phyloP scores from a whole-genome alignment of 208 protist species.

The Porcisia deanei region DNA sequence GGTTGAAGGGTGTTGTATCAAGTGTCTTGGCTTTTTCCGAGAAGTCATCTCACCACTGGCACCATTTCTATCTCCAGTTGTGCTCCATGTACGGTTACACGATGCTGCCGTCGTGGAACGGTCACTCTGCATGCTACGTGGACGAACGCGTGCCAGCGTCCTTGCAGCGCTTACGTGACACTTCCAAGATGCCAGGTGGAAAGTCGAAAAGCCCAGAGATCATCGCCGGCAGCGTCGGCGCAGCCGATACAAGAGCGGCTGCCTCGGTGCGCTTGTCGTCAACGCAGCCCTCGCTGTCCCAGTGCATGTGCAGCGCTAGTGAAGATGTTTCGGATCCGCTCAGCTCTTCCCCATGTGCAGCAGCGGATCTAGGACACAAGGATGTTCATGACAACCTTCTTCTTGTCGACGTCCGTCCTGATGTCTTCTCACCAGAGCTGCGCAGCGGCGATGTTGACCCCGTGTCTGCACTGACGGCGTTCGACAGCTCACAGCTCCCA shows the following conservation, averaged over 20 bases:
- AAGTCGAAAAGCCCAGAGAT: neutral
- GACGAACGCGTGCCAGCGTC: slow-evolving; percentile 34
- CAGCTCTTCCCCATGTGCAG: neutral
- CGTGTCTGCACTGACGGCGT: slow-evolving; percentile 17
- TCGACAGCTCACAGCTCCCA: slow-evolving; percentile 34
- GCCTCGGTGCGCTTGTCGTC: neutral
- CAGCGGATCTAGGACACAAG: neutral
- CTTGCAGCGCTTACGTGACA: neutral
- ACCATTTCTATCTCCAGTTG: slow-evolving; percentile 51
- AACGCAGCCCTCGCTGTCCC: neutral
- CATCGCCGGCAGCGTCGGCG: neutral
- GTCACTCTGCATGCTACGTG: slow-evolving; percentile 24
- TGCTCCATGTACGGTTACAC: slow-evolving; percentile 59
- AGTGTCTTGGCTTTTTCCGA: slow-evolving; percentile 46
- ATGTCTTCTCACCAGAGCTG: slow-evolving; percentile 75
- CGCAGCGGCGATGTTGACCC: slow-evolving; percentile 19
- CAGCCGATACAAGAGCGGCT: slow-evolving; percentile 8
- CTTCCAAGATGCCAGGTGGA: neutral
- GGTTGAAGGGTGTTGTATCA: slow-evolving; percentile 41
- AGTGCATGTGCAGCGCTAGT: neutral
- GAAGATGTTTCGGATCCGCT: neutral
- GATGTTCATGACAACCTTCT: slow-evolving; percentile 24
- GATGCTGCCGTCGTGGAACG: slow-evolving; percentile 32
- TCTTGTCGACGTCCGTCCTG: slow-evolving; percentile 49
- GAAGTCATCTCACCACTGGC: slow-evolving; percentile 47